A percentile compares a stretch with the other conserved stretches of the same genome.
Conservation (phyloP, 345 rosid genomes). For the Camelina neglecta region DNA sequence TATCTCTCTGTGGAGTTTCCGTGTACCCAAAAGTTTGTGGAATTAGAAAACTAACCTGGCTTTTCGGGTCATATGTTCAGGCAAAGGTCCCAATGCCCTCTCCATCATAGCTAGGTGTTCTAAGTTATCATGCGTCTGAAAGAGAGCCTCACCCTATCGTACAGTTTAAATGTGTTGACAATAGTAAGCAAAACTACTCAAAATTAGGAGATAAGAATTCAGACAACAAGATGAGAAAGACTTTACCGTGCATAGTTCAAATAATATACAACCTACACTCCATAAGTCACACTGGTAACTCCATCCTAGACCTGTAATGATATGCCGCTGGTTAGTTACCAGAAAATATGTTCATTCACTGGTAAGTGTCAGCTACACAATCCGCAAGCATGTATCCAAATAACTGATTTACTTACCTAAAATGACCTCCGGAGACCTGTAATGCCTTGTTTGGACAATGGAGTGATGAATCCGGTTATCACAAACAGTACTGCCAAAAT, state of each 20-base stretch:
- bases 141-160: constrained; percentile 74
- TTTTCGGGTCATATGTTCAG: constrained; percentile 62
- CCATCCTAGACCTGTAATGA: constrained; percentile 80
- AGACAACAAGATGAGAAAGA: constrained; percentile 9
- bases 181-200: constrained; percentile 19
- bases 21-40: not conserved
- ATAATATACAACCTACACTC: constrained; percentile 84
- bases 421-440: constrained; percentile 88
- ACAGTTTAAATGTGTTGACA: constrained; percentile 16
- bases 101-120: constrained; percentile 94
- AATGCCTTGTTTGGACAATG: constrained; percentile 83
- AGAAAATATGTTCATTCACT: not conserved
- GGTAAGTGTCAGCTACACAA: constrained; percentile 11
- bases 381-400: not conserved
- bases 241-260: constrained; percentile 75
- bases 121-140: constrained; percentile 84
- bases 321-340: constrained; percentile 22
- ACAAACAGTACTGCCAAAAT: constrained; percentile 84
- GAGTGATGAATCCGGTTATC: constrained; percentile 81
- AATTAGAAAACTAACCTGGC: constrained; percentile 49
- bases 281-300: constrained; percentile 86
- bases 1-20: not conserved
- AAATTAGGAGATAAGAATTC: not conserved
- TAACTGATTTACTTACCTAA: constrained; percentile 56
- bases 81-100: constrained; percentile 69